Evolutionary conservation across 805 yeast genomes (phyloP).

Genomic region (Starmerella tilneyi): DNA sequence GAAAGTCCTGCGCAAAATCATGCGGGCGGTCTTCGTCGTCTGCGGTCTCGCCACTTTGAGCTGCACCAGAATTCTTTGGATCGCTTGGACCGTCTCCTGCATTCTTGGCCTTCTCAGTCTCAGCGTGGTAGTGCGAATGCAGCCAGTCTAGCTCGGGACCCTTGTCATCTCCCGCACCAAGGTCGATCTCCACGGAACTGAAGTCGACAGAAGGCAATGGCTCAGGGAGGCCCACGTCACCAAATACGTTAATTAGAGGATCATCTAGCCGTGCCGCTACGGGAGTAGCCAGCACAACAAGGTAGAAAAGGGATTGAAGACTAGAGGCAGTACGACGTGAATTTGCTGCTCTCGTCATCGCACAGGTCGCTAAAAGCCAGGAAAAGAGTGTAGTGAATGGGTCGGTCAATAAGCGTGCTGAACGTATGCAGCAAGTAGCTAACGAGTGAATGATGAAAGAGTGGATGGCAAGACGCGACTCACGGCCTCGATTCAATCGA

Average conservation of each 20-base stretch:
- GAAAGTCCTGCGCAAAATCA: not conserved
- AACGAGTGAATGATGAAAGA: not conserved
- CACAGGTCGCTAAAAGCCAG: no score
- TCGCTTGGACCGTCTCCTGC: no score
- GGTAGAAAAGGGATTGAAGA: not conserved
- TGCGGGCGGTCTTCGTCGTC: not conserved
- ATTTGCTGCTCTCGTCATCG: not conserved
- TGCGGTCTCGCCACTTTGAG: no score
- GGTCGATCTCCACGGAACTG: not conserved
- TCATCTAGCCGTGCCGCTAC: no score
- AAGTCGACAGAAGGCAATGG: not conserved
- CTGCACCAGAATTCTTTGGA: no score
- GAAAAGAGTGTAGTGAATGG: constrained; percentile 2
- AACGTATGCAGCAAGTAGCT: not conserved
- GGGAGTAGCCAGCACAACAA: not conserved
- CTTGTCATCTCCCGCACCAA: not conserved
- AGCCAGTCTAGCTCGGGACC: not conserved
- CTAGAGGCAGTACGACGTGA: no score
- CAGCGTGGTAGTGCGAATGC: not conserved
- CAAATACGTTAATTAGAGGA: no score
- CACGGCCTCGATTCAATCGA: not conserved
- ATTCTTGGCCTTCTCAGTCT: not conserved
- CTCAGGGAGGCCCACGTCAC: no score
- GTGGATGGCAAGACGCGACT: not conserved
- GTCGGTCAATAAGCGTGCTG: constrained; percentile 2